Evolutionary conservation across 805 yeast species (phyloP), one percentile per base, ranked within the genome.

Genomic region (Blastobotrys mokoenaii): DNA sequence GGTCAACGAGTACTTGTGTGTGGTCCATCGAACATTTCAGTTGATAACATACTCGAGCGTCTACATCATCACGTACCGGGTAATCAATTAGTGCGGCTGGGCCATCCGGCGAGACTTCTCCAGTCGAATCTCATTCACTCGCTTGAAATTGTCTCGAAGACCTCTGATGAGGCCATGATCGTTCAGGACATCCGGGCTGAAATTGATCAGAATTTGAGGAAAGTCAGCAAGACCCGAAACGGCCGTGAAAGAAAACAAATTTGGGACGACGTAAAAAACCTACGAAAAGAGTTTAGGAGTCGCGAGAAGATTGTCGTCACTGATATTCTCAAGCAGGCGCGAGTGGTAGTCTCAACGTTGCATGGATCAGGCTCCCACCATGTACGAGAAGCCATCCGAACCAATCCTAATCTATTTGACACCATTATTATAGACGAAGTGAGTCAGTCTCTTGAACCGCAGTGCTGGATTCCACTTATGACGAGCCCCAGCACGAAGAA

Each of bases 371-470:
- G 94, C 8, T 71, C 87, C 0, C 69, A 79, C 54, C 88, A 83
- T 41, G 63, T 88, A 8, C 68, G 74, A n/a, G 69, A 75, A 2
- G 64, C 79, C 36, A 74, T 76, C 54, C 43, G 49, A 34, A 53
- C 51, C 31, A 62, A 59, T 1, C 52, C 44, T 29, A 63, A 63
- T 22, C 58, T 79, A 10, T 86, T 90, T 57, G 86, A 85, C 51
- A 79, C 95, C 0, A 69, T 90, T 29, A 84, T 93, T 10, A 89
- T 90, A 31, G 98, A 90, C 64, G 98, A 90, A 63, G 96, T 90
- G 0, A 87, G 97, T 0, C 98, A 90, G 62, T 74, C 96, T 9
- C 65, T 90, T 45, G 96, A 90, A 57, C 95, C 97, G 1, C 95
- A 90, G 53, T 88, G 97, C 57, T 89, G 97, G 97, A 88, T 90